A percentile compares a stretch with the other conserved stretches of the same genome.
Conservation (phyloP, 2,329 filamentous ascomycete species). For the Claviceps purpurea region DNA sequence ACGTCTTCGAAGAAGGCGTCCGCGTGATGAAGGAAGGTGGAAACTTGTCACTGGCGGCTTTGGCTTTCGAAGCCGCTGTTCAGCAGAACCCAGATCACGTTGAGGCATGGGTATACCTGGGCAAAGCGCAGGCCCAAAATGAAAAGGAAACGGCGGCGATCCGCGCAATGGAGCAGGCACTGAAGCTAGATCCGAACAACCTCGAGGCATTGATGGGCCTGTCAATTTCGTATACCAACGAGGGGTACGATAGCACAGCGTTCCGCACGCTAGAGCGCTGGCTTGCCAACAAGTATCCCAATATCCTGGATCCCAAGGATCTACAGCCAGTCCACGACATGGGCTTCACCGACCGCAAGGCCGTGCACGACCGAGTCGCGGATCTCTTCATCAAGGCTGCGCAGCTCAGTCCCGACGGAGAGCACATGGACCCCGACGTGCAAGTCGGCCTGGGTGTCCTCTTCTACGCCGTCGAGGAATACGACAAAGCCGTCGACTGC, state of each 20-base stretch:
- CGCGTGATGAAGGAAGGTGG: conserved; percentile 88
- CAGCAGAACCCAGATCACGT: conserved; percentile 80
- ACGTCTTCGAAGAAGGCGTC: conserved; percentile 86
- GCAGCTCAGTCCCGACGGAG: conserved; percentile 79
- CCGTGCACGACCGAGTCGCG: conserved; percentile 82
- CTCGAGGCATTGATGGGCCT: conserved; percentile 86
- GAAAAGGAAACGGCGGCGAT: conserved; percentile 97
- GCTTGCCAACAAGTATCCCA: conserved; percentile 89
- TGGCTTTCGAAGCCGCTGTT: conserved; percentile 91
- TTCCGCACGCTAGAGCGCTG: conserved; percentile 94
- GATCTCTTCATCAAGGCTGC: conserved; percentile 84
- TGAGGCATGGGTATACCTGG: conserved; percentile 87
- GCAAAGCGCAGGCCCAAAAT: conserved; percentile 89
- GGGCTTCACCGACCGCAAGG: conserved; percentile 84
- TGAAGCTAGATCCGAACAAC: conserved; percentile 79
- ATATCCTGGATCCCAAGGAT: conserved; percentile 58
- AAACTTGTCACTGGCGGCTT: conserved; percentile 81
- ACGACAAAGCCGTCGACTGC: conserved; percentile 97
- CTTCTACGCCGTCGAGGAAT: conserved; percentile 96
- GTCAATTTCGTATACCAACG: conserved; percentile 94
- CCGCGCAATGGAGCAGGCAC: conserved; percentile 77
- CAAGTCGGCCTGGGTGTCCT: conserved; percentile 93
- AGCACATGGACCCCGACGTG: conserved; percentile 96
- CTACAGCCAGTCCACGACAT: conserved; percentile 68
- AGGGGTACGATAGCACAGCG: conserved; percentile 93